Base-by-base conservation (phyloP, 139 green algal species). In the Marvania coccoides region DNA sequence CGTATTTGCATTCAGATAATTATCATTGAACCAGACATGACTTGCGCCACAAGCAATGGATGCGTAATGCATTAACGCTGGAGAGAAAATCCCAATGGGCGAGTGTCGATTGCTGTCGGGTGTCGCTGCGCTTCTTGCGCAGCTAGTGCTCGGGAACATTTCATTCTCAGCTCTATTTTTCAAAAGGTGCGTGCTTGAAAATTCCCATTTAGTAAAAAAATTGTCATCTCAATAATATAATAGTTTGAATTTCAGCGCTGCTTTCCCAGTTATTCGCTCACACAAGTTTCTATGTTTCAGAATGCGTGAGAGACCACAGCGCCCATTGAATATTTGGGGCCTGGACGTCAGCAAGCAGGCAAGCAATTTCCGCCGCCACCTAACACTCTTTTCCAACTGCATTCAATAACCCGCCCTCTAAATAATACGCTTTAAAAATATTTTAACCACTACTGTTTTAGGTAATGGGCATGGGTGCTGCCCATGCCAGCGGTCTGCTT, bases 261-360 rank as follows among this genome's bases (percentile, higher is more conserved):
- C 23, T n/a, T 13, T 6, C 47, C 8, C 29, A 15, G 40, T n/a
- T 61, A 33, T 30, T 15, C 13, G 54, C 12, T 61, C 0, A 39
- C 40, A 3, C 19, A 61, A 61, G 54, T 31, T 61, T 61, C 23
- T 61, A 51, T 31, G 54, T 31, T 33, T 61, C 19, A 51, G n/a
- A 9, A 51, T 7, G 23, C n/a, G 59, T 37, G 79, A 85, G 59
- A 34, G 54, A 0, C 79, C 79, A 6, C 67, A 81, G 53, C 61
- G 81, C 14, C 69, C 77, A 1, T 12, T 79, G 28, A 65, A 73
- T 15, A 70, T 87, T 15, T 88, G 81, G 80, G 35, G 42, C 15
- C 42, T 87, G 34, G 80, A 88, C 47, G 65, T 88, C 24, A 79
- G 76, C 67, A 88, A 88, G 65, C 82, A 88, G 57, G 69, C 66